Base-by-base conservation (phyloP, 139 green algal species). In the Auxenochlorella pyrenoidosa region DNA sequence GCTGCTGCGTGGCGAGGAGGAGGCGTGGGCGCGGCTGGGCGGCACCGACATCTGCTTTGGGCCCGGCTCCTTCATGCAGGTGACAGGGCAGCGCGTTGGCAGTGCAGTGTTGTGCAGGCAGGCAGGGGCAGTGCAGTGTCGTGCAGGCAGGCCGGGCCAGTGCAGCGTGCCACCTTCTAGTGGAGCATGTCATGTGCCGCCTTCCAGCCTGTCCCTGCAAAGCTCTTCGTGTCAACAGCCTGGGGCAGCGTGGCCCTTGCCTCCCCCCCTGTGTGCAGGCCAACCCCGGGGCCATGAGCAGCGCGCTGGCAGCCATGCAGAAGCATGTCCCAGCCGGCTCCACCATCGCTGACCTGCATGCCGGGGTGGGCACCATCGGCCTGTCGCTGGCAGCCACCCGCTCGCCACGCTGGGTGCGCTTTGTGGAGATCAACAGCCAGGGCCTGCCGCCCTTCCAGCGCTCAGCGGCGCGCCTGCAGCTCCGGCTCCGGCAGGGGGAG, bases 321-420 rank as follows among this genome's bases (percentile, higher is more conserved):
- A 24, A 22, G 30, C 79, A 58, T 26, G 91, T 97, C 32, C 90
- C 86, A 5, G 6, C 24, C 0, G 91, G 90, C 34, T 70, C 72
- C 10, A 60, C 59, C 1, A 87, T 97, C 0, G 85, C 87, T 19
- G 95, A 98, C 87, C 84, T 98, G 24, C 93, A 97, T 86, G 93
- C 95, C 32, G 95, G 95, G 12, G 91, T 94, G n/a, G 95, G 95
- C n/a, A 92, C 93, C 44, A 97, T 98, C 28, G 95, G 94, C 15
- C 90, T 98, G 6, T 91, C 90, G 0, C 88, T 97, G 60, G 91
- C 92, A 3, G 91, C 90, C 26, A 88, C 75, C 2, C 38, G 85
- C 1, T 32, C 68, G 10, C 78, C 70, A 0, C 28, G 66, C 41
- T 65, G 79, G n/a, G 72, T 92, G 76, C 41, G 87, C 43, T 93